phyloP scores from a whole-genome alignment of 2,329 filamentous ascomycete genomes.

The Bimuria novae-zelandiae region DNA sequence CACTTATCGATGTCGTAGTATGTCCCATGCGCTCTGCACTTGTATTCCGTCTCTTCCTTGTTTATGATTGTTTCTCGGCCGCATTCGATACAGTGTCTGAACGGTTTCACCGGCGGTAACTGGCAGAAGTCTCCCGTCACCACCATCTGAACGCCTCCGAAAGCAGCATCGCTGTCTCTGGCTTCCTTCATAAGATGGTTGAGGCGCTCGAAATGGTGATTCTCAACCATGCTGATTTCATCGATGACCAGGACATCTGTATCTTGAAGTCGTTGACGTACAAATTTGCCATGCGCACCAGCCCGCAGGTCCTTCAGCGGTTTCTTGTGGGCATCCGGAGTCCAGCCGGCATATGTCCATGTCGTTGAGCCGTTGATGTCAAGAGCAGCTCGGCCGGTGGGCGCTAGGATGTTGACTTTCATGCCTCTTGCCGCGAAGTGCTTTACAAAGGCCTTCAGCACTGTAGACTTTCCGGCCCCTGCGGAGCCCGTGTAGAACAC shows the following conservation, averaged over 20 bases:
- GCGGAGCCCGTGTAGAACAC: constrained; percentile 70
- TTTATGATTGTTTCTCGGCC: constrained; percentile 42
- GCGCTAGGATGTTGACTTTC: constrained; percentile 59
- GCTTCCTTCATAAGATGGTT: constrained; percentile 54
- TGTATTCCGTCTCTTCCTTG: constrained; percentile 27
- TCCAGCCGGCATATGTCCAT: constrained; percentile 63
- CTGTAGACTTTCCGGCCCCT: constrained; percentile 63
- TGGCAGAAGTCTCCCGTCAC: constrained; percentile 59
- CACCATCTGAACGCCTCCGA: constrained; percentile 59
- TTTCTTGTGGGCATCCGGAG: constrained; percentile 52
- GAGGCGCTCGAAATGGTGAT: constrained; percentile 56
- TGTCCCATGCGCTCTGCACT: constrained; percentile 34
- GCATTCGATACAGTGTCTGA: constrained; percentile 57
- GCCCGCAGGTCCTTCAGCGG: constrained; percentile 43
- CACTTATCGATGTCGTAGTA: constrained; percentile 60
- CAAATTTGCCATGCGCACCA: constrained; percentile 39
- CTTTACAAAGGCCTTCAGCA: constrained; percentile 56
- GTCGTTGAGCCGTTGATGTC: constrained; percentile 62
- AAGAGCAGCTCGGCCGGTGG: constrained; percentile 64
- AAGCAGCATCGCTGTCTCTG: constrained; percentile 31
- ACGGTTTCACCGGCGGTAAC: constrained; percentile 63
- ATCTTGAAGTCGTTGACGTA: constrained; percentile 44
- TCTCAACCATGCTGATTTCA: constrained; percentile 69
- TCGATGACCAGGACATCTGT: constrained; percentile 66
- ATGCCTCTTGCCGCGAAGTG: constrained; percentile 43